Conservation (phyloP, 768 basidiomycete species). For the Macrolepiota albuminosa region DNA sequence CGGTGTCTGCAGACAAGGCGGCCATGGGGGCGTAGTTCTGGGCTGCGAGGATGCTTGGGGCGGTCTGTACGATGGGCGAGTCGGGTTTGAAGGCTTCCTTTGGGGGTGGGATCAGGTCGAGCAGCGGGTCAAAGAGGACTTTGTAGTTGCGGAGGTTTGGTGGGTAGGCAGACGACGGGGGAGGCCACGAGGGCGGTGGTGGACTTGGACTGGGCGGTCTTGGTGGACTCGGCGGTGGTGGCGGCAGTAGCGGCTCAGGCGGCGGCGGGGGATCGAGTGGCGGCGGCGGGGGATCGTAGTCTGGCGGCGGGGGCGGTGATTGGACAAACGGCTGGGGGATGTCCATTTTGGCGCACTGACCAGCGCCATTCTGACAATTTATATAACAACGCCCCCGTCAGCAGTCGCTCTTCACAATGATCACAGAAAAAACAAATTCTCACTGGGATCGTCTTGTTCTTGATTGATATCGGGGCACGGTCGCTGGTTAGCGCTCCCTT, state of each 20-base stretch:
- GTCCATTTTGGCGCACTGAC: neutral
- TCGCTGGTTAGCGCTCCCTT: slow-evolving; percentile 20
- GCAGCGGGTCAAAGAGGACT: slow-evolving; percentile 56
- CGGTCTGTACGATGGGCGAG: neutral
- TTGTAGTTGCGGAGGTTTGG: slow-evolving; percentile 41
- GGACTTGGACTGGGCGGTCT: slow-evolving; percentile 20
- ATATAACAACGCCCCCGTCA: slow-evolving; percentile 4
- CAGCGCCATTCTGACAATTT: neutral
- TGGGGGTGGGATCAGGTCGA: slow-evolving; percentile 32
- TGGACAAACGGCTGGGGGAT: slow-evolving; percentile 18
- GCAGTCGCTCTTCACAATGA: neutral
- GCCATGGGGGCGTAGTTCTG: neutral
- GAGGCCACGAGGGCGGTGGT: slow-evolving; percentile 18
- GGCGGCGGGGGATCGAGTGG: slow-evolving; percentile 22
- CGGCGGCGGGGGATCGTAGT: slow-evolving; percentile 19
- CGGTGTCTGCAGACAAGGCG: neutral
- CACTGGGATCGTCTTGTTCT: slow-evolving; percentile 24
- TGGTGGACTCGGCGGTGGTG: slow-evolving; percentile 26
- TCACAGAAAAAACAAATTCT: slow-evolving; percentile 9
- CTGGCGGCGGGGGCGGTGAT: slow-evolving; percentile 28
- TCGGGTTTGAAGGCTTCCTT: neutral
- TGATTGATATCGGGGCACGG: slow-evolving; percentile 32
- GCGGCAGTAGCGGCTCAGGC: slow-evolving; percentile 14
- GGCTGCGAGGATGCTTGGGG: neutral
- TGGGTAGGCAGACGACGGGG: slow-evolving; percentile 16